Evolutionary conservation across 768 basidiomycete species (phyloP).

Genomic region (Amanita rimosa): DNA sequence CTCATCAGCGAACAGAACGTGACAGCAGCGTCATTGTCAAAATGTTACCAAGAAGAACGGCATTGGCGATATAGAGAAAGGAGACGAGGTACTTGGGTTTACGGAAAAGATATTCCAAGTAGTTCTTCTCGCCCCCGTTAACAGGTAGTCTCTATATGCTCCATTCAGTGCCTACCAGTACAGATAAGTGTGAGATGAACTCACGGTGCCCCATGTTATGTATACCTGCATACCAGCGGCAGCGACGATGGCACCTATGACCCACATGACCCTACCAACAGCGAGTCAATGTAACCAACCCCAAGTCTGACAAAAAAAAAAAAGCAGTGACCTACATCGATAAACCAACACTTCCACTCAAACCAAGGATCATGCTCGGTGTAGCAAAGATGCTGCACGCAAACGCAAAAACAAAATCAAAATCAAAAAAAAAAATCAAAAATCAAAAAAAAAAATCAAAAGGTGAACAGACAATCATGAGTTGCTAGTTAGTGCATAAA

Average conservation of each 20-base stretch:
- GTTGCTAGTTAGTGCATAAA: background rate
- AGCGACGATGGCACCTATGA: slow-evolving; percentile 54
- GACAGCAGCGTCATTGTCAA: background rate
- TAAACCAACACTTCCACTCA: background rate
- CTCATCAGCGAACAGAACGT: background rate
- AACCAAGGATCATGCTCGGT: background rate
- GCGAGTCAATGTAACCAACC: too few relatives aligned
- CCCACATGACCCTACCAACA: slow-evolving; percentile 39
- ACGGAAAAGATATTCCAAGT: slow-evolving; percentile 51
- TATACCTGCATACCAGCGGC: slow-evolving; percentile 59
- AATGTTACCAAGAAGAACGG: slow-evolving; percentile 29
- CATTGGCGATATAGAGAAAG: slow-evolving; percentile 43
- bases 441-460: too few relatives aligned
- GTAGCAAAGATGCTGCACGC: background rate
- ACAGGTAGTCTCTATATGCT: slow-evolving; percentile 37
- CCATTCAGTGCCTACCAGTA: background rate
- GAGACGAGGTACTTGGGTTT: slow-evolving; percentile 45
- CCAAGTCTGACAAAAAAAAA: too few relatives aligned
- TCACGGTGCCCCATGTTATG: slow-evolving; percentile 64
- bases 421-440: too few relatives aligned
- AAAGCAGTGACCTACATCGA: too few relatives aligned
- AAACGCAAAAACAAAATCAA: too few relatives aligned
- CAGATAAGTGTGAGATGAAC: slow-evolving; percentile 7
- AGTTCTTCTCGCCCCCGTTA: slow-evolving; percentile 65
- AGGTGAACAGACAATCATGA: background rate